A percentile compares a stretch with the other conserved stretches of the same genome.
Evolutionary conservation across 129 eudicot genomes (phyloP).

Genomic region (Logfia minima): DNA sequence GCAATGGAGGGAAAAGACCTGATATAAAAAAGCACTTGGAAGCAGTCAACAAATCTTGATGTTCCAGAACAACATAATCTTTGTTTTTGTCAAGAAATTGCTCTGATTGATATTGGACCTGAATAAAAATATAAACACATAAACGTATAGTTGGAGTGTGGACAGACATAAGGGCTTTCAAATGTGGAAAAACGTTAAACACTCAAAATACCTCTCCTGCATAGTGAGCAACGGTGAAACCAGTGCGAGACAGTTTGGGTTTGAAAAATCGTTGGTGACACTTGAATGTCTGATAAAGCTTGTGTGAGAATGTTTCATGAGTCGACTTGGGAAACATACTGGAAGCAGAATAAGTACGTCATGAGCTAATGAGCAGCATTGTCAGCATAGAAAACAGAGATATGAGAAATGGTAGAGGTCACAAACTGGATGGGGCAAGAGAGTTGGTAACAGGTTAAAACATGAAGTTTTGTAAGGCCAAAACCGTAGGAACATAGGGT

Average conservation of each 20-base stretch:
- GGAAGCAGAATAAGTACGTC: constrained; percentile 42
- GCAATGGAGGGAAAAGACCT: constrained; percentile 80
- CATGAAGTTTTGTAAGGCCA: too few species aligned
- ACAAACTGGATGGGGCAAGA: background rate
- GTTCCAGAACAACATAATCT: constrained; percentile 95
- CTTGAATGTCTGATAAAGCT: constrained; percentile 91
- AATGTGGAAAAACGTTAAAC: background rate
- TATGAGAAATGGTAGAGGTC: constrained; percentile 2
- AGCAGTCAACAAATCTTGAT: constrained; percentile 89
- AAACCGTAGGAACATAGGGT: too few species aligned
- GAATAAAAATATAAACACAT: constrained; percentile 27
- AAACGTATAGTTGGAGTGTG: constrained; percentile 2
- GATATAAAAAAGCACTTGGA: constrained; percentile 86
- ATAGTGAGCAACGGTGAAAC: constrained; percentile 93
- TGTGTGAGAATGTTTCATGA: constrained; percentile 90
- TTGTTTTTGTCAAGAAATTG: constrained; percentile 94
- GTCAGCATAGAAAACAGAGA: background rate
- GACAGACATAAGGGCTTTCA: constrained; percentile 9
- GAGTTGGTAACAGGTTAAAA: background rate
- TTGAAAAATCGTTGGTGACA: constrained; percentile 80
- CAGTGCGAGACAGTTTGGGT: constrained; percentile 88
- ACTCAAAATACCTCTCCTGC: constrained; percentile 84
- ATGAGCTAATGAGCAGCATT: constrained; percentile 5
- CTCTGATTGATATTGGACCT: constrained; percentile 94
- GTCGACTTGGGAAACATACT: constrained; percentile 99